Base-by-base conservation (phyloP, 2,329 filamentous ascomycete species). In the Fulvia fulva region DNA sequence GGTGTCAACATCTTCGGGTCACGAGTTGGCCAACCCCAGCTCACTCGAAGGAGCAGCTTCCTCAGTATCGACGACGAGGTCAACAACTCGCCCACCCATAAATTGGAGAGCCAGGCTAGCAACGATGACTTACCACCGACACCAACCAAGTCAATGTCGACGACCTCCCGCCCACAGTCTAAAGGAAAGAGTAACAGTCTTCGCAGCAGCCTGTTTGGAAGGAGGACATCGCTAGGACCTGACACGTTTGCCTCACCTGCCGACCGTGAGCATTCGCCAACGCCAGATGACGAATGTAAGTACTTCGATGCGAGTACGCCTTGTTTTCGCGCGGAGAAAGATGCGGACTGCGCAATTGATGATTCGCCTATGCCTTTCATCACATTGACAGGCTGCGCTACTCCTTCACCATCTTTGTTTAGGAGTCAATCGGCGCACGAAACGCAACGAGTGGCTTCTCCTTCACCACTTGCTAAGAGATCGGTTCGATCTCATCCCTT, bases 51-150 rank as follows among this genome's bases (percentile, higher is more conserved):
- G 56, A 83, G 83, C 51, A 97, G 92, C 74, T 86, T 96, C 62
- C 78, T 91, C 16, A 95, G 90, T 70, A 78, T 92, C 46, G 89
- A 96, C 67, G 88, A 63, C 43, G 90, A 96, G 51, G 77, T 82
- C 57, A 81, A 83, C 64, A 78, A 81, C 64, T 83, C 84, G 51
- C 78, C 87, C 67, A 80, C 78, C 14, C 79, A 76, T 44, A 75
- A 78, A 57, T 71, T 77, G 30, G 83, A 86, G 57, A 81, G 79
- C 63, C 84, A 87, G 65, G 74, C 77, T 5, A 80, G 81, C 54
- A 78, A 76, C 19, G 90, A 92, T 41, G 91, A 96, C 51, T 79
- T 93, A 57, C 92, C 93, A n/a, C 92, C 93, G 0, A 99, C 94
- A 1, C 94, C 94, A 0, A 97, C 94, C 0, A 97, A 96, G 74